Evolutionary conservation across 2,329 filamentous ascomycete species (phyloP).

Genomic region (Cladosporium velox): DNA sequence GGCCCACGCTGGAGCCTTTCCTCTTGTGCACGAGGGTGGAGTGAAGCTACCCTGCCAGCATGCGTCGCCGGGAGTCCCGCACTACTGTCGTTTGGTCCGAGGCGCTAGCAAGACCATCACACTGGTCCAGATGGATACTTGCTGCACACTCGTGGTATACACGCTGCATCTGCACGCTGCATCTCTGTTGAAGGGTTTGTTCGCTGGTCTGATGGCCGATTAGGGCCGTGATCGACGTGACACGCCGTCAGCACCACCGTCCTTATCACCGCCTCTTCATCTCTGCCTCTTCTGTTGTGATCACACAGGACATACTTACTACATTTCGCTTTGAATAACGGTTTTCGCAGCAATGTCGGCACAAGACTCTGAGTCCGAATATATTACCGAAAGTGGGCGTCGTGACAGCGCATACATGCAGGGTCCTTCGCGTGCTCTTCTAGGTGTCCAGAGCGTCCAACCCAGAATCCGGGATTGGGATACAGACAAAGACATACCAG

Average conservation of each 20-base stretch:
- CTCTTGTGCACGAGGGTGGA: background rate
- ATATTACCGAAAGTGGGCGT: constrained; percentile 19
- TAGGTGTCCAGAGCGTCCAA: background rate
- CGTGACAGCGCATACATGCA: constrained; percentile 20
- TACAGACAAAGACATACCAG: background rate
- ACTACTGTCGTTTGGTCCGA: constrained; percentile 5
- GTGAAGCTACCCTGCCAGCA: constrained; percentile 2
- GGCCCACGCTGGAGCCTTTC: background rate
- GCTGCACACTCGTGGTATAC: constrained; percentile 4
- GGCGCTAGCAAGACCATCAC: constrained; percentile 8
- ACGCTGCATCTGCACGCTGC: constrained; percentile 9
- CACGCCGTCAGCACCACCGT: constrained; percentile 2
- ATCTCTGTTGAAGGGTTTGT: background rate
- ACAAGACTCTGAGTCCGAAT: constrained; percentile 9
- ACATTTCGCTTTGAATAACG: background rate
- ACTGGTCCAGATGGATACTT: background rate
- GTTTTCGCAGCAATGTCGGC: constrained; percentile 16
- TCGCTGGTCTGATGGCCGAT: background rate
- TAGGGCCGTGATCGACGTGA: background rate
- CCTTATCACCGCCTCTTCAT: background rate
- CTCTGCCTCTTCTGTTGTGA: background rate
- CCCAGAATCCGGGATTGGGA: constrained; percentile 11
- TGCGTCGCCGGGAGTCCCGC: constrained; percentile 5
- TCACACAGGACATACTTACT: background rate
- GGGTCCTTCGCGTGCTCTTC: constrained; percentile 5